phyloP scores from a whole-genome alignment of 2,329 filamentous ascomycete species.

The Aureobasidium lini region DNA sequence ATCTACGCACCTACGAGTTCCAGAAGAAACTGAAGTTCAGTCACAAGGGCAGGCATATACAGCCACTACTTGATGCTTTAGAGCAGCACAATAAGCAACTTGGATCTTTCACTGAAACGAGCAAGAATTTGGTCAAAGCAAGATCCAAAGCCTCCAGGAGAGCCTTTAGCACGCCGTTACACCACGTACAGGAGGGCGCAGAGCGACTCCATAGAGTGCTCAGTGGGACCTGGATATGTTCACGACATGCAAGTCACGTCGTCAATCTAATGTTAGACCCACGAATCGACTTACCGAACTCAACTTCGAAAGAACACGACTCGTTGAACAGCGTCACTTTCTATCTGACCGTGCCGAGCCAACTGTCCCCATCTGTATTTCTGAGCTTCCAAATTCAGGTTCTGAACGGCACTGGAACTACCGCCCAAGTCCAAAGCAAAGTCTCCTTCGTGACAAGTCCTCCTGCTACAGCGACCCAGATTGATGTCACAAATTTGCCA shows the following conservation, averaged over 20 bases:
- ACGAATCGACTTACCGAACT: neutral
- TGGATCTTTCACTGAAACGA: neutral
- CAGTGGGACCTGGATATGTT: neutral
- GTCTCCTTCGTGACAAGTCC: neutral
- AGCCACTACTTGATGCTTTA: neutral
- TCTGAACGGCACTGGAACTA: neutral
- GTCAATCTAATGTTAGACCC: neutral
- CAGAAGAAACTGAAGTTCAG: neutral
- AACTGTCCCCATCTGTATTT: too few species aligned
- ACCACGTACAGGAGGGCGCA: neutral
- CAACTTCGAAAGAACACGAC: neutral
- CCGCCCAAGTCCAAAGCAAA: neutral
- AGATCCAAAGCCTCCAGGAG: neutral
- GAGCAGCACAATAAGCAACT: neutral
- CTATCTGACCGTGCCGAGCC: too few species aligned
- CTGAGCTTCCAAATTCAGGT: neutral
- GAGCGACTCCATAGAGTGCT: neutral
- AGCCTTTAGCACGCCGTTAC: neutral
- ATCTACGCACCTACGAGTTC: neutral
- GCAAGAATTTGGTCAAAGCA: neutral
- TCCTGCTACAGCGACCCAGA: neutral
- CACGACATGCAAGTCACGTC: neutral
- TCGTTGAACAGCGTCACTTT: neutral
- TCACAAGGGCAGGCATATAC: neutral
- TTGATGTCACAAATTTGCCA: neutral